Base-by-base conservation (phyloP, 1,284 basidiomycete genomes). In the Cryptococcus neoformans region DNA sequence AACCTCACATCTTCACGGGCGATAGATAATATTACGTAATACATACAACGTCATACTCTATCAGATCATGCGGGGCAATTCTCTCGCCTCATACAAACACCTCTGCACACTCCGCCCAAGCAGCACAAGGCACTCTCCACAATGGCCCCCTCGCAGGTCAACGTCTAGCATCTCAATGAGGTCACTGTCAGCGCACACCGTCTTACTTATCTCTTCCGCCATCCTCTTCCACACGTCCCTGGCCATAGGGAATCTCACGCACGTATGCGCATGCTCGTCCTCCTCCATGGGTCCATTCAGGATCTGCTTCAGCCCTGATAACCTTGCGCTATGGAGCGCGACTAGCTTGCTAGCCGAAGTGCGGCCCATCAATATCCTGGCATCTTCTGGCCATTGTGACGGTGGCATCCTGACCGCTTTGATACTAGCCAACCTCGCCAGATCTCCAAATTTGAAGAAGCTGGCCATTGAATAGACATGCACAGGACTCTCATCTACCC, bases 381-480 rank as follows among this genome's bases (percentile, higher is more conserved):
- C 44, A 4, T 69, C 65, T 6, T 54, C 46, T 2, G 56, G 41
- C 71, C 71, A 73, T 37, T 55, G 47, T 2, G 44, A 51, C 7
- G 40, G 35, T 0, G 60, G 60, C 0, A 65, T 36, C 6, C 46
- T 49, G 10, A 69, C 34, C 40, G 67, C 63, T 1, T 39, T n/a
- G 11, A 36, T 38, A 28, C 58, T 62, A 9, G 68, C 64, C 12
- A 73, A 37, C 41, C 55, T 59, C 2, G 67, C 66, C 11, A 69
- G 50, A 59, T 73, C 72, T n/a, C 57, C 53, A 47, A 73, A 70
- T 35, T 64, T 69, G 61, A 70, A 73, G 50, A 65, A 70, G 39
- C 53, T 58, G 14, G 67, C 65, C 56, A 69, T 58, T 17, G 70
- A 62, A 52, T 70, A 73, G 1, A 64, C 61, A 4, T 67, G 64